Conservation (phyloP, 441 rosid species). For the Gossypium trilobum region DNA sequence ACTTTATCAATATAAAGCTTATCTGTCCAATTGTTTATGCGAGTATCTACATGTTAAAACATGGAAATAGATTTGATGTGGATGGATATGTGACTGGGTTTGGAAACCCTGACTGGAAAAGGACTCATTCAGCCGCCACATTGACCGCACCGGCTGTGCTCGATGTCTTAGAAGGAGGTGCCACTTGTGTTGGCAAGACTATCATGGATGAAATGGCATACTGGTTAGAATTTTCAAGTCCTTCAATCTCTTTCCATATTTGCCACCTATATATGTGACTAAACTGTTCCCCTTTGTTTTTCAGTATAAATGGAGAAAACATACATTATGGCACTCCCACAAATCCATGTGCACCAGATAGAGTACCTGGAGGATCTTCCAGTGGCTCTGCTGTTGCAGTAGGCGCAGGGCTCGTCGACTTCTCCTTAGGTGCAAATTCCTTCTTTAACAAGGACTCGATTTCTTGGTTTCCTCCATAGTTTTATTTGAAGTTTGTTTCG, state of each 20-base stretch:
- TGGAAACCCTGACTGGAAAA: slow-evolving; percentile 92
- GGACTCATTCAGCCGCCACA: slow-evolving; percentile 64
- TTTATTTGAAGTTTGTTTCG: slow-evolving; percentile 7
- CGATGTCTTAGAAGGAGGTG: slow-evolving; percentile 60
- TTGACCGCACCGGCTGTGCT: slow-evolving; percentile 62
- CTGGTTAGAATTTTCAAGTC: slow-evolving; percentile 34
- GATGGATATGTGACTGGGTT: slow-evolving; percentile 78
- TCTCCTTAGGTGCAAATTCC: slow-evolving; percentile 54
- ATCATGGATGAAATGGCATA: slow-evolving; percentile 97
- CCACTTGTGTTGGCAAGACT: slow-evolving; percentile 60
- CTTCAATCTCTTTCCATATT: not conserved
- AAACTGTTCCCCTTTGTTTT: slow-evolving; percentile 1
- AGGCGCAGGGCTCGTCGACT: slow-evolving; percentile 71
- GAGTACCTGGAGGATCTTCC: slow-evolving; percentile 92
- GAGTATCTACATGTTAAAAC: not conserved
- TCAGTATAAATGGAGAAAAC: slow-evolving; percentile 86
- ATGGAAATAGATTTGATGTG: slow-evolving; percentile 59
- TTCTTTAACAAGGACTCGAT: not conserved
- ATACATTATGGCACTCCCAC: slow-evolving; percentile 79
- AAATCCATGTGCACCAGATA: slow-evolving; percentile 68
- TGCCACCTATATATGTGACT: not conserved
- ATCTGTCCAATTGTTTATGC: too few relatives aligned
- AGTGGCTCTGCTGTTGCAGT: slow-evolving; percentile 96
- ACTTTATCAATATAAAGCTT: not conserved
- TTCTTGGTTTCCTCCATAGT: not conserved